Conservation (phyloP, 2,329 filamentous ascomycete species). For the Colletotrichum limetticola region DNA sequence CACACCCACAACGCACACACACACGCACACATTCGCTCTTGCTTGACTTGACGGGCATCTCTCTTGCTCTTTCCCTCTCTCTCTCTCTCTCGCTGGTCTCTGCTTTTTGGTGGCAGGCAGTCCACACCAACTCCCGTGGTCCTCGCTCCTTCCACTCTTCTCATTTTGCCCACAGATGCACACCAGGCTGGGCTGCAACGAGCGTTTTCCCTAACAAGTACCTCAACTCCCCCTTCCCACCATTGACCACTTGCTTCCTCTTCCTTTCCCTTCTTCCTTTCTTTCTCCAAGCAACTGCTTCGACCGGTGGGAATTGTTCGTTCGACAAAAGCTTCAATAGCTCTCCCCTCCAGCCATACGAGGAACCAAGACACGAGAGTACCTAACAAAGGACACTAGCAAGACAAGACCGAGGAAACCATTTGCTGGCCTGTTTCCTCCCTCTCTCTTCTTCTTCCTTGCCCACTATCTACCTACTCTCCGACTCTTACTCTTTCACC, state of each 20-base stretch:
- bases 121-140: background rate
- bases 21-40: background rate
- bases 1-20: constrained; percentile 19
- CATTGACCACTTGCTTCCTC: constrained; percentile 18
- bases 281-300: constrained; percentile 33
- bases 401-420: background rate
- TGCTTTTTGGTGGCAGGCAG: background rate
- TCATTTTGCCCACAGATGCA: constrained; percentile 23
- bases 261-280: background rate
- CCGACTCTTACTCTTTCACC: background rate
- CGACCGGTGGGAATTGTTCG: constrained; percentile 35
- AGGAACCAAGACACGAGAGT: background rate
- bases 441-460: too few species aligned
- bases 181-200: constrained; percentile 28
- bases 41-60: too few species aligned
- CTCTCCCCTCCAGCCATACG: background rate
- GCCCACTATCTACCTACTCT: too few species aligned
- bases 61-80: background rate
- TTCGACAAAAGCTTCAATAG: constrained; percentile 20
- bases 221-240: constrained; percentile 34
- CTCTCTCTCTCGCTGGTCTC: background rate
- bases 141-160: constrained; percentile 9
- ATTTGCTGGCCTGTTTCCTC: background rate
- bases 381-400: background rate
- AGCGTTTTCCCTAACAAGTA: constrained; percentile 35